These are phyloP conservation scores for Agarophyton chilense DNA, from an alignment of 23 red algal genomes.

Conservation along the genomic window DNA sequence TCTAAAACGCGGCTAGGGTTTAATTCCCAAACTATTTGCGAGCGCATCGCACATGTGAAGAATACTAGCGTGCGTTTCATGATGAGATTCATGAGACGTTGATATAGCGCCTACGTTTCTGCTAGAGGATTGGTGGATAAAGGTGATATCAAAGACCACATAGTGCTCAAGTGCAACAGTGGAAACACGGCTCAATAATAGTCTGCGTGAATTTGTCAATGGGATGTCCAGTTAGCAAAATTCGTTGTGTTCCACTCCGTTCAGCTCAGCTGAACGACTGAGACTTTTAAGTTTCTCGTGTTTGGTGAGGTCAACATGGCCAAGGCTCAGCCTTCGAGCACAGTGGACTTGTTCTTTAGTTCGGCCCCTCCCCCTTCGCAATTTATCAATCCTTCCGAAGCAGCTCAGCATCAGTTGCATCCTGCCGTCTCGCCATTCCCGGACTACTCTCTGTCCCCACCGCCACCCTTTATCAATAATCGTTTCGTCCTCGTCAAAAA, in stretches of 20 bases:
- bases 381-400: slow-evolving; percentile 2
- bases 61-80: slow-evolving; percentile 68
- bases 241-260: neutral
- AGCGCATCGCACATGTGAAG: slow-evolving; percentile 38
- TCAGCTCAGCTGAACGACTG: neutral
- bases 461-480: neutral
- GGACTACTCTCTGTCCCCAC: neutral
- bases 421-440: neutral
- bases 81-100: slow-evolving; percentile 79
- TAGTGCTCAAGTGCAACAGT: slow-evolving; percentile 91
- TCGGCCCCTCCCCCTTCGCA: neutral
- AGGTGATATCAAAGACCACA: slow-evolving; percentile 48
- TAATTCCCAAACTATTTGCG: slow-evolving; percentile 6
- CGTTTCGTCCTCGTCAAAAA: slow-evolving; percentile 7
- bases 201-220: no score
- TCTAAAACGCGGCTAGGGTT: slow-evolving; percentile 90
- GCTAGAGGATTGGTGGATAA: slow-evolving; percentile 39
- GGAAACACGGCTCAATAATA: no score
- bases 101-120: slow-evolving; percentile 61
- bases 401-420: slow-evolving; percentile 11
- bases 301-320: neutral
- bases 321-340: neutral
- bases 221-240: no score
- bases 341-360: neutral
- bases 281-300: neutral